Evolutionary conservation across 2,329 filamentous ascomycete species (phyloP), one percentile per base, ranked within the genome.

Genomic region (Aspergillus piperis): DNA sequence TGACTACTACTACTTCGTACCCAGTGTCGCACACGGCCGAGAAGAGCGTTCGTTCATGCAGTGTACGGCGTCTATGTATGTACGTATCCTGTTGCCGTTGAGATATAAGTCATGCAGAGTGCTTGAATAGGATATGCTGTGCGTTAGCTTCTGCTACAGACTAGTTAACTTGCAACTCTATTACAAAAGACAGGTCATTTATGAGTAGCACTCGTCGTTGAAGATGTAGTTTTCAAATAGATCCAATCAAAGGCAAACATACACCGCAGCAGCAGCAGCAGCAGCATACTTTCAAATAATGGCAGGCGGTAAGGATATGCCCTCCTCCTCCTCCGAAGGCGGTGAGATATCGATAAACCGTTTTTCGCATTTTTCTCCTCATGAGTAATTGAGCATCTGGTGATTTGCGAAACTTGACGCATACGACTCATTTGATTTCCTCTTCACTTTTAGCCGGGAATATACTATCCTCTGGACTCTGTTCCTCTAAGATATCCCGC

Each of bases 351-450:
- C 53, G 41, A 54, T 44, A 44, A 53, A 55, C 53, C 32, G 23
- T 55, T 55, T 55, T 55, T 55, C 42, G 25, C 53, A 32, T 55
- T 55, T 55, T 55, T 47, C 39, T 47, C 39, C 42, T 44, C 39
- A 44, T 23, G 38, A 17, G 23, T 11, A 19, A 19, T 32, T 17
- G 10, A 42, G 47, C 47, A 19, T 13, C 15, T 44, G 25, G 15
- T 50, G 11, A 8, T 30, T 30, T 30, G 47, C 23, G 25, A 50
- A 30, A 32, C 21, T 21, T 21, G 19, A 44, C 41, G 19, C n/a
- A 11, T 44, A 13, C 41, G 21, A 19, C 11, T 19, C 25, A 3
- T 7, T 50, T 27, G 30, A 50, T 50, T 50, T 3, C 25, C 47
- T 17, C 2, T n/a, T 50, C 23, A 2, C 10, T 4, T 15, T 5